phyloP scores from a whole-genome alignment of 1,284 basidiomycete genomes.

The Leccinum pachyderme region DNA sequence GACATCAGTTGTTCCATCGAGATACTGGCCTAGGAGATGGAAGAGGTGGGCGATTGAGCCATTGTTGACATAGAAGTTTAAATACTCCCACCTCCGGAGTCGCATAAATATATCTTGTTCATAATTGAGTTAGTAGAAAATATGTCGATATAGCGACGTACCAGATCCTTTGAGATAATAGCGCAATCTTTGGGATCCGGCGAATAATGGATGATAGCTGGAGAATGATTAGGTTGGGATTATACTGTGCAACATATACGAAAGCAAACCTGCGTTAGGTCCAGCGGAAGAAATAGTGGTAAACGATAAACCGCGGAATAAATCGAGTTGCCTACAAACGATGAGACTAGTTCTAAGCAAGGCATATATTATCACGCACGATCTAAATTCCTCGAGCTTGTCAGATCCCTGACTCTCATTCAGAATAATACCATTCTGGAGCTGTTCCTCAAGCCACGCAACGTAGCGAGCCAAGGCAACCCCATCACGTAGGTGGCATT shows the following conservation, averaged over 20 bases:
- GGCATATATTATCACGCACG: slow-evolving; percentile 46
- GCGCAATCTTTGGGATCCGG: slow-evolving; percentile 78
- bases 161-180: slow-evolving; percentile 72
- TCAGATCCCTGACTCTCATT: slow-evolving; percentile 84
- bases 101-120: slow-evolving; percentile 85
- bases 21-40: slow-evolving; percentile 66
- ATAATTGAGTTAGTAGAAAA: slow-evolving; percentile 4
- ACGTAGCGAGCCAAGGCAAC: slow-evolving; percentile 87
- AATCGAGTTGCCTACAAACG: slow-evolving; percentile 55
- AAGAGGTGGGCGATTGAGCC: background rate
- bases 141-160: slow-evolving; percentile 23
- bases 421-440: slow-evolving; percentile 63
- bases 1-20: slow-evolving; percentile 94
- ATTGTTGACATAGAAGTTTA: background rate
- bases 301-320: slow-evolving; percentile 90
- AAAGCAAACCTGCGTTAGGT: slow-evolving; percentile 72
- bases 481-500: slow-evolving; percentile 88
- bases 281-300: slow-evolving; percentile 90
- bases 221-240: background rate
- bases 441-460: slow-evolving; percentile 89
- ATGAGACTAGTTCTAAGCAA: slow-evolving; percentile 6
- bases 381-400: slow-evolving; percentile 77
- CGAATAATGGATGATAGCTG: slow-evolving; percentile 92
- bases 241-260: background rate
- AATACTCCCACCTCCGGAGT: slow-evolving; percentile 72